Evolutionary conservation across 345 rosid genomes (phyloP).

Genomic region (Aquilaria malaccensis): DNA sequence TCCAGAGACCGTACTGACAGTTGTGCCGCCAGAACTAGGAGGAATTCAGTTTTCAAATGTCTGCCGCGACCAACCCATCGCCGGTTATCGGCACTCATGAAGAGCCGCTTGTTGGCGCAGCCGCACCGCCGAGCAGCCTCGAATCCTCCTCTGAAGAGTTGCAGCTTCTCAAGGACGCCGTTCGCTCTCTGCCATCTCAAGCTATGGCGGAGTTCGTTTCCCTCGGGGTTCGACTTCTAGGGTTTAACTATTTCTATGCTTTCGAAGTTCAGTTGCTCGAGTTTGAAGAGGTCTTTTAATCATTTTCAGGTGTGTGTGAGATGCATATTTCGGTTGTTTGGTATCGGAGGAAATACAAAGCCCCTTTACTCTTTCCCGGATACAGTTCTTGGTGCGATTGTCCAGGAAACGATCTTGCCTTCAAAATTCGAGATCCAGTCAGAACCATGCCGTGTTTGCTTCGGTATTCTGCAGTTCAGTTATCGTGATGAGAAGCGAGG

Average conservation of each 20-base stretch:
- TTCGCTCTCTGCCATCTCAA: conserved; percentile 43
- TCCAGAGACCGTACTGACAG: too few relatives aligned
- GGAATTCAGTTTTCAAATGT: conserved; percentile 24
- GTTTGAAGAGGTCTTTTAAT: not conserved
- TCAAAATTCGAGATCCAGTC: conserved; percentile 19
- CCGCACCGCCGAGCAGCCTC: not conserved
- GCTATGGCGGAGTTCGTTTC: conserved; percentile 58
- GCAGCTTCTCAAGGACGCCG: conserved; percentile 32
- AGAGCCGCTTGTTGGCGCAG: conserved; percentile 6
- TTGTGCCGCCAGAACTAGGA: conserved; percentile 6
- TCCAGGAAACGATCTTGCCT: conserved; percentile 11
- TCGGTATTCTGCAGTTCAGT: conserved; percentile 71
- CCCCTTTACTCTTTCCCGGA: conserved; percentile 22
- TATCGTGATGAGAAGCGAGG: conserved; percentile 31
- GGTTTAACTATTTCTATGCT: not conserved
- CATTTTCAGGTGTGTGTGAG: conserved; percentile 60
- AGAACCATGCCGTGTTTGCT: conserved; percentile 57
- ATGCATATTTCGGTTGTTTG: conserved; percentile 66
- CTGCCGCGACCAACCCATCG: conserved; percentile 18
- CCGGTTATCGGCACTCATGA: conserved; percentile 4
- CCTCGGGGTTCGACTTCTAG: conserved; percentile 33
- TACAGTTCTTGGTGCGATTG: conserved; percentile 22
- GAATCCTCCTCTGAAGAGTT: conserved; percentile 15
- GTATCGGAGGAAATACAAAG: conserved; percentile 27
- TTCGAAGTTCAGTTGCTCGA: not conserved